Conservation (phyloP, 768 basidiomycete species). For the Boletus fagicola region DNA sequence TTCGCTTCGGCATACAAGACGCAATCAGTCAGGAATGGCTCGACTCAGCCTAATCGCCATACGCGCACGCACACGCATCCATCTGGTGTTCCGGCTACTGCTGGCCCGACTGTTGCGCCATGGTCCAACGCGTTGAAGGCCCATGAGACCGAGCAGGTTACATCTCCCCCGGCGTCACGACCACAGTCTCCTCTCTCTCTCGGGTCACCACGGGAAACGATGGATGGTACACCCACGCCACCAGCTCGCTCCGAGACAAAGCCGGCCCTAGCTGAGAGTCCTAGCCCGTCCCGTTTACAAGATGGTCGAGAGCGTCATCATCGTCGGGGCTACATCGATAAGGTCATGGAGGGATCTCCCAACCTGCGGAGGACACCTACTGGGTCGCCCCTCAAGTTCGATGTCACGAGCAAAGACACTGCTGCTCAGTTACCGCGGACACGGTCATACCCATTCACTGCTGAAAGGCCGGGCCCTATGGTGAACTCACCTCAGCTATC, state of each 20-base stretch:
- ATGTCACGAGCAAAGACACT: conserved; percentile 21
- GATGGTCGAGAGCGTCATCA: conserved; percentile 45
- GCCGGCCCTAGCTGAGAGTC: conserved; percentile 4
- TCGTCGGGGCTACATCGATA: conserved; percentile 56
- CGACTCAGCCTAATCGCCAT: conserved; percentile 20
- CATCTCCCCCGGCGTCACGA: neutral
- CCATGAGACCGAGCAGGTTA: neutral
- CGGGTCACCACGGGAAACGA: conserved; percentile 17
- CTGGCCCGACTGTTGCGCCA: conserved; percentile 37
- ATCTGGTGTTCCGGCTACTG: conserved; percentile 38
- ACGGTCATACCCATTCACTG: conserved; percentile 38
- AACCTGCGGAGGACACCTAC: conserved; percentile 47
- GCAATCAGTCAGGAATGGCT: conserved; percentile 24
- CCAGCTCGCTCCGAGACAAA: conserved; percentile 13
- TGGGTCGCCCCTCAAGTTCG: conserved; percentile 40
- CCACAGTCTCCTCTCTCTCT: conserved; percentile 19
- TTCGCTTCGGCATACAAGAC: conserved; percentile 50
- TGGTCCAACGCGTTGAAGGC: conserved; percentile 30
- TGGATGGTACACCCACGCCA: conserved; percentile 8
- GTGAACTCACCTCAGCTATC: conserved; percentile 11
- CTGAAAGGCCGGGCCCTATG: neutral
- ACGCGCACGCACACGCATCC: conserved; percentile 51
- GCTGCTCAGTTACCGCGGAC: conserved; percentile 29
- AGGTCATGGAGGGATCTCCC: conserved; percentile 30
- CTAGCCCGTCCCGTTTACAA: conserved; percentile 7